Base-by-base conservation (phyloP, 2,329 filamentous ascomycete genomes). In the Trichophyton schoenleinii region DNA sequence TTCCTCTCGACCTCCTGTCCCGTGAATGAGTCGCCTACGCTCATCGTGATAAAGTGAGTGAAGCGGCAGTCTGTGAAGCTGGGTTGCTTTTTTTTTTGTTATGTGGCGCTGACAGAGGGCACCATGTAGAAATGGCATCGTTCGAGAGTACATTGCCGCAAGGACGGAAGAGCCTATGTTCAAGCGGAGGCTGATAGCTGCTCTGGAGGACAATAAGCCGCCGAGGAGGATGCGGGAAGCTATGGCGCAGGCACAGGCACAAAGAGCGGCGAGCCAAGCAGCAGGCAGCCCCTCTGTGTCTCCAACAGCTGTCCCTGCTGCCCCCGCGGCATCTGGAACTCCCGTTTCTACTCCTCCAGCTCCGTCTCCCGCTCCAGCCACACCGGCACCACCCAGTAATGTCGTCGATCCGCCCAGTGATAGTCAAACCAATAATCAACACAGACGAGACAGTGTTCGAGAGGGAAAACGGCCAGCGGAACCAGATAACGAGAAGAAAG, bases 1-100 rank as follows among this genome's bases (percentile, higher is more conserved):
- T 95, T 90, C 68, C 79, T 97, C 13, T 82, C 86, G 8, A 88
- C 89, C 53, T 88, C 96, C 68, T 95, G 89, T 68, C 88, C 89
- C 0, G 77, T 96, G n/a, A 81, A 83, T 0, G 84, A 84, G 66
- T 84, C 84, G n/a, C 91, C 92, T 0, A 87, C 87, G 1, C 75
- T 96, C 7, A 53, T 64, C n/a, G 53, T 58, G 11, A 91, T 96
- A 67, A 84, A 86, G 82, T 87, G 76, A 59, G 80, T 70, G 9
- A 22, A 28, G 7, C 7, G 22, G 5, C 7, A 38, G 2, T 34
- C 34, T 22, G n/a, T 58, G 20, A 55, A 22, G 18, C 49, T 44
- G 22, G 6, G 25, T 5, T 6, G 5, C 25, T 8, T 6, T 31
- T 31, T 22, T 8, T 6, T 31, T 31, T 22, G 22, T 22, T 22